Base-by-base conservation (phyloP, 140 eudicot genomes). In the Stevia rebaudiana region DNA sequence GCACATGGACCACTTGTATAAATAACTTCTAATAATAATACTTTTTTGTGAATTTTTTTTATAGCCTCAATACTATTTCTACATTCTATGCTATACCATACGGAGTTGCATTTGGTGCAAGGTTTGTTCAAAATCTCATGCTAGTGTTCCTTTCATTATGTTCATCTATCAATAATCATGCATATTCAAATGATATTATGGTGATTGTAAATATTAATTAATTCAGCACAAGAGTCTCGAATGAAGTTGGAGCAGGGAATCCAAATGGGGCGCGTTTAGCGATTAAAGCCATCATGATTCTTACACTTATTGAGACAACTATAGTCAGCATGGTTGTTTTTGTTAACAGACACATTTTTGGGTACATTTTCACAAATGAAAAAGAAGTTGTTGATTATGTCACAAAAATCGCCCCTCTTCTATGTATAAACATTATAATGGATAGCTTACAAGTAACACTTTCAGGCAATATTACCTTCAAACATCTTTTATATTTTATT, bases 201-300 rank as follows among this genome's bases (percentile, higher is more conserved):
- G n/a, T n/a, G n/a, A n/a, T n/a, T n/a, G n/a, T n/a, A n/a, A n/a
- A n/a, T n/a, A n/a, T n/a, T n/a, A n/a, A n/a, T n/a, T n/a, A n/a
- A n/a, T n/a, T 17, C 86, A 88, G 94, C 81, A 88, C 96, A 19
- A 78, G 94, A 63, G 86, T 88, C 36, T 87, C 95, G 12, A 87
- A 87, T 47, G 94, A 81, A 52, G 77, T 87, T 18, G 94, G 95
- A 51, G 90, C 90, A 11, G 96, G 95, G 15, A 82, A 80, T 61
- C 84, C 94, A 18, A 59, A 50, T 42, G 81, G 79, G 37, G 96
- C 94, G 15, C 83, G 86, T 41, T 39, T 78, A 46, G 78, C 87
- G 3, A 90, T 81, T 15, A 62, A 51, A 5, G 78, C 77, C 24
- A 74, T 80, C 57, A 65, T 82, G 79, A 54, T 82, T 17, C 61